Conservation (phyloP, 371 early-diverging fungal species). For the Mortierella sp. region DNA sequence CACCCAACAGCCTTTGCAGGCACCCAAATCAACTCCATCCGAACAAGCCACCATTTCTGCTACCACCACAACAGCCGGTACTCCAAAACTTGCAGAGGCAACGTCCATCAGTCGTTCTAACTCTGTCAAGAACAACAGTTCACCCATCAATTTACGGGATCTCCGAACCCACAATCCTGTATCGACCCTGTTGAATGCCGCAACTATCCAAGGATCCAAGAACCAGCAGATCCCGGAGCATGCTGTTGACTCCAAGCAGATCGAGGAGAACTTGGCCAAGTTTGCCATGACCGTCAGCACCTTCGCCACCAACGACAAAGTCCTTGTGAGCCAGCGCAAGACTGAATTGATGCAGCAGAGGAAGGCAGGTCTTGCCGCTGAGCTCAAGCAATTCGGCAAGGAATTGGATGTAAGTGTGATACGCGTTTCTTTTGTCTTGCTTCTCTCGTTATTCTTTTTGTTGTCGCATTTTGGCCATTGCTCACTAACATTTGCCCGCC, state of each 20-base stretch:
- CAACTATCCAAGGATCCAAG: slow-evolving; percentile 43
- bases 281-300: slow-evolving; percentile 63
- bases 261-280: slow-evolving; percentile 71
- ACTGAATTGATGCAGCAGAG: slow-evolving; percentile 69
- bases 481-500: not conserved
- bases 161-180: slow-evolving; percentile 38
- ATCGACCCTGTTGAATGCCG: slow-evolving; percentile 35
- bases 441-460: not conserved
- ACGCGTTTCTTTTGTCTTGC: not conserved
- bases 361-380: slow-evolving; percentile 83
- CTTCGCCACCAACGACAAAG: slow-evolving; percentile 84
- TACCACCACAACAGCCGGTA: not conserved
- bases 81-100: slow-evolving; percentile 17
- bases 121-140: slow-evolving; percentile 17
- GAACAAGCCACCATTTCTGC: slow-evolving; percentile 3
- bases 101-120: slow-evolving; percentile 20
- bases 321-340: slow-evolving; percentile 72
- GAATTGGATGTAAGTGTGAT: slow-evolving; percentile 72
- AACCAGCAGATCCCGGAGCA: slow-evolving; percentile 53
- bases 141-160: slow-evolving; percentile 30
- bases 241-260: slow-evolving; percentile 57
- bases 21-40: not conserved
- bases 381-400: slow-evolving; percentile 84
- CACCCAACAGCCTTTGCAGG: slow-evolving; percentile 1
- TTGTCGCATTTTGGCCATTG: not conserved